A percentile compares a stretch with the other conserved stretches of the same genome.
Evolutionary conservation across 2,329 filamentous ascomycete species (phyloP).

Genomic region (Colletotrichum gigasporum): DNA sequence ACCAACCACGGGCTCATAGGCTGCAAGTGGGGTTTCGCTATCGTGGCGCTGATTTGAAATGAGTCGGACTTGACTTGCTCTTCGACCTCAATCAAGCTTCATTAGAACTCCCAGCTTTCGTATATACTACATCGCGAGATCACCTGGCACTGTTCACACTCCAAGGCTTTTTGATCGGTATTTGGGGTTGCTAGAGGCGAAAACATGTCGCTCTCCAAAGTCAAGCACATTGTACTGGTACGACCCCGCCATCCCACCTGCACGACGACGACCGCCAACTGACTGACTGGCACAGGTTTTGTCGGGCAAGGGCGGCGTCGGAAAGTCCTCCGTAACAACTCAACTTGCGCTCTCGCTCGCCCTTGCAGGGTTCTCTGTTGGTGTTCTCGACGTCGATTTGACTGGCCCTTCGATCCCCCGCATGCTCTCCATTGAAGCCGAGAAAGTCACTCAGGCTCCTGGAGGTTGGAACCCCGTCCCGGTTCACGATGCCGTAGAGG

Average conservation of each 20-base stretch:
- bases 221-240: constrained; percentile 83
- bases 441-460: constrained; percentile 90
- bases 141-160: too few relatives aligned
- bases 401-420: constrained; percentile 97
- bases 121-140: too few relatives aligned
- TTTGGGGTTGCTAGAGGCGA: background rate
- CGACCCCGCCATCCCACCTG: constrained; percentile 35
- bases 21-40: constrained; percentile 11
- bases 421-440: constrained; percentile 88
- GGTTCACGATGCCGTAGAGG: constrained; percentile 72
- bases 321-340: constrained; percentile 97
- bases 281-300: constrained; percentile 65
- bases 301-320: constrained; percentile 97
- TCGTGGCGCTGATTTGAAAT: constrained; percentile 20
- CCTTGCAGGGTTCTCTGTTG: constrained; percentile 86
- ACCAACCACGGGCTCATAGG: constrained; percentile 15
- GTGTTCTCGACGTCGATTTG: constrained; percentile 94
- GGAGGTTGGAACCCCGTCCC: constrained; percentile 92
- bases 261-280: background rate
- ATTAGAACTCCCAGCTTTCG: too few relatives aligned
- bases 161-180: too few relatives aligned
- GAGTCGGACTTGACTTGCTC: constrained; percentile 12
- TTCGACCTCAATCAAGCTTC: background rate
- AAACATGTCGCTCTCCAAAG: constrained; percentile 71
- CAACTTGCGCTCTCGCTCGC: constrained; percentile 92